Base-by-base conservation (phyloP, 2,329 filamentous ascomycete genomes). In the Lasiodiplodia sp. region DNA sequence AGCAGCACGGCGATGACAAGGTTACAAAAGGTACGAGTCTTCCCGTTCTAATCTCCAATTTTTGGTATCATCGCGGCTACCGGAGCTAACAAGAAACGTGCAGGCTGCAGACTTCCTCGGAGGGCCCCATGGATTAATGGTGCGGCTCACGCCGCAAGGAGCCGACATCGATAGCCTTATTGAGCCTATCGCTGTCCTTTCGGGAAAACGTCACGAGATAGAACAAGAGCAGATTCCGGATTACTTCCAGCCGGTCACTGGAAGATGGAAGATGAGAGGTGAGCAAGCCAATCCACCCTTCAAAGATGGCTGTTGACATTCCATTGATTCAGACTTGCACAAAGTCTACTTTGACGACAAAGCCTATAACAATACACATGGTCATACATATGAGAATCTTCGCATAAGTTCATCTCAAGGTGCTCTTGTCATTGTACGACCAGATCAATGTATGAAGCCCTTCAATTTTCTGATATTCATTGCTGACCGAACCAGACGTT, bases 271-370 rank as follows among this genome's bases (percentile, higher is more conserved):
- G 31, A 86, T 88, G 68, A 81, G 83, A 80, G 83, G 87, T 87
- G 75, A 72, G 78, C 68, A 40, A 51, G 14, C 69, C 44, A 44
- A 18, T 2, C 16, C 2, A n/a, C 5, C 11, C 16, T 31, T 37
- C 68, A 34, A 37, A 10, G 8, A 31, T 7, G 23, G 2, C 8
- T 1, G 25, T 4, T 63, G 11, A 63, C 44, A 31, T 8, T 11
- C 8, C 1, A 23, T n/a, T 4, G 11, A 51, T 51, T 25, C 18
- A 88, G 88, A 86, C 73, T 74, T 89, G 0, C 84, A 88, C 71
- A 90, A 90, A 70, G 82, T 86, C 1, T 90, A 85, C 73, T 80
- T 94, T 58, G 87, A 90, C 69, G 80, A 86, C 28, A 79, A 88
- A 3, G 80, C 79, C 37, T 91, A 87, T 73, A 84, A 52, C 3